Conservation (phyloP, 2,329 filamentous ascomycete species). For the Cladosporium sp. region DNA sequence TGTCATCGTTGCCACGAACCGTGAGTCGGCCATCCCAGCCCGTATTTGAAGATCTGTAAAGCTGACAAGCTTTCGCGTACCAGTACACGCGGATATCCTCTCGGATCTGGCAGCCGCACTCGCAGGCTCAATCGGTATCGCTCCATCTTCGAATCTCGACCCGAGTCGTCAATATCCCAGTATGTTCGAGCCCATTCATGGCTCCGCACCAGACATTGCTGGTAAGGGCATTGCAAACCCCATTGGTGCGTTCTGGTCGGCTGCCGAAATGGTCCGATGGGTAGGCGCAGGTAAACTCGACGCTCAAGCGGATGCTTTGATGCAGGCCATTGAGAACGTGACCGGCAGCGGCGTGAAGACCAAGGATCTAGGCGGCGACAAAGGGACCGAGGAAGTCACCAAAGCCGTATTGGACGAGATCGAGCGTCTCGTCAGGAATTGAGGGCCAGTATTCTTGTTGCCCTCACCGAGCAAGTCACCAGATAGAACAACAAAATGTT, state of each 20-base stretch:
- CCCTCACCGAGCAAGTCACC: neutral
- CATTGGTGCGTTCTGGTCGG: slow-evolving; percentile 65
- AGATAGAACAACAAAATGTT: neutral
- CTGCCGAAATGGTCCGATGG: slow-evolving; percentile 64
- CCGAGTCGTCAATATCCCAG: slow-evolving; percentile 56
- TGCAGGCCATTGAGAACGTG: slow-evolving; percentile 59
- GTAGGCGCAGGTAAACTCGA: slow-evolving; percentile 49
- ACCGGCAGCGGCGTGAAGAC: slow-evolving; percentile 54
- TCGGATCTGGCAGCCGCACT: slow-evolving; percentile 67
- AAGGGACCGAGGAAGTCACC: slow-evolving; percentile 56
- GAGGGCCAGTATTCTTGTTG: neutral
- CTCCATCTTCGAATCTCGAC: slow-evolving; percentile 66
- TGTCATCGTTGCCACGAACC: slow-evolving; percentile 47
- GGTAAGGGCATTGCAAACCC: slow-evolving; percentile 61
- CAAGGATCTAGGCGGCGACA: slow-evolving; percentile 56
- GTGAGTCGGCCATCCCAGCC: slow-evolving; percentile 35
- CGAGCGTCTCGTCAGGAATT: slow-evolving; percentile 36
- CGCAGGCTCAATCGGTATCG: slow-evolving; percentile 68
- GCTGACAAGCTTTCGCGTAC: slow-evolving; percentile 8
- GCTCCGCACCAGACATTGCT: slow-evolving; percentile 61
- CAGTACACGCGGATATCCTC: slow-evolving; percentile 41
- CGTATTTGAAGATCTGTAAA: neutral
- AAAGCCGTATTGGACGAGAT: slow-evolving; percentile 54
- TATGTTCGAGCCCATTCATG: slow-evolving; percentile 63
- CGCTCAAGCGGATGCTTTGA: slow-evolving; percentile 52